Base-by-base conservation (phyloP, 768 basidiomycete genomes). In the Tephrocybe sp. region DNA sequence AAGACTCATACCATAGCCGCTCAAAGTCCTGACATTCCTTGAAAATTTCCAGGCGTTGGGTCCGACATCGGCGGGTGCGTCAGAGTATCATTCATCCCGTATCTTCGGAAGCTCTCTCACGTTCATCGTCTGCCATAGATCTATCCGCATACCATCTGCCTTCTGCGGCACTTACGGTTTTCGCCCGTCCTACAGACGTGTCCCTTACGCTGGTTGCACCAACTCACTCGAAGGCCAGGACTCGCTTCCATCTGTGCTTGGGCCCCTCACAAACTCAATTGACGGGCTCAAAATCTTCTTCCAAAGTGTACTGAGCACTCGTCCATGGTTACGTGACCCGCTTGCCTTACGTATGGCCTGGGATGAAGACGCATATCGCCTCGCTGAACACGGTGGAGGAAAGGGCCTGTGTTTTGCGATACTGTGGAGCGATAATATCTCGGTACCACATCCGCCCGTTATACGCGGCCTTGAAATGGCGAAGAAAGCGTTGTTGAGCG, bases 181-280 rank as follows among this genome's bases (percentile, higher is more conserved):
- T 20, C 77, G 84, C 5, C 87, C 87, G 0, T 86, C 84, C 13
- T 87, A 75, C 57, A 72, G 79, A 34, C 80, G 90, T 19, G 65
- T 91, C 2, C 91, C 91, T 0, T 91, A 85, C 61, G 68, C 71
- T n/a, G 83, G 84, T 17, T 79, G 80, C 5, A 68, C 75, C 3
- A 89, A 86, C 64, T 77, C 82, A 1, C 60, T 83, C 22, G 77
- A 84, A 63, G 91, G 91, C 17, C 82, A 86, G 62, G 88, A 91
- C 53, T 80, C 84, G 13, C 60, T 89, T 22, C 70, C 71, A 4
- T 88, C 88, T 2, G 86, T 91, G 23, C 72, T 92, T 10, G 92
- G 92, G 0, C 92, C 92, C 5, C 70, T 92, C 45, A 70, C 81
- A 1, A 72, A 68, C 38, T 79, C 79, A 31, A 55, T 91, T 41